Conservation (phyloP, 2,329 filamentous ascomycete species). For the Neoarthrinium moseri region DNA sequence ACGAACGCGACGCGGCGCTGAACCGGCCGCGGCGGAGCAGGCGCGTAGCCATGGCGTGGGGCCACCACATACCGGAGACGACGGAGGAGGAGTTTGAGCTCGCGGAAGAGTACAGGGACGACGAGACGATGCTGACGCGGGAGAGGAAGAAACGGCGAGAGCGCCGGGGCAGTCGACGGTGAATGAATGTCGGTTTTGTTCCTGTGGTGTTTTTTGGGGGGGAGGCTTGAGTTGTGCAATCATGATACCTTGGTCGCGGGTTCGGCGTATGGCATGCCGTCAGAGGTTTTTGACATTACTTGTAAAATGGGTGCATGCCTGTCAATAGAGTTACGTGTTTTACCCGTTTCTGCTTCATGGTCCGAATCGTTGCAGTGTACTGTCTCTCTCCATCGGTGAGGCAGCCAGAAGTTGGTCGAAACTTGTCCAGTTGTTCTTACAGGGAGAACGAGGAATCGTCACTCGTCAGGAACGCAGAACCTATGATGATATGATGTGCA, state of each 20-base stretch:
- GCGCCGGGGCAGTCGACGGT: conserved; percentile 49
- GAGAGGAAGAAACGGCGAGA: conserved; percentile 63
- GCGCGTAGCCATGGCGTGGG: conserved; percentile 76
- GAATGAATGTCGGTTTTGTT: conserved; percentile 14
- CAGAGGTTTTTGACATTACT: no score
- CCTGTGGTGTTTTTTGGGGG: background rate
- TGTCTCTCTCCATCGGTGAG: no score
- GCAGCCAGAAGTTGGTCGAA: no score
- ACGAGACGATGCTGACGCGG: conserved; percentile 54
- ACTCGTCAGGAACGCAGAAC: no score
- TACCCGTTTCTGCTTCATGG: no score
- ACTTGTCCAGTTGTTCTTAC: no score
- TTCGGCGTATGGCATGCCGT: conserved; percentile 9
- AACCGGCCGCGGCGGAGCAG: conserved; percentile 68
- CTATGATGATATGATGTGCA: no score
- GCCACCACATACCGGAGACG: conserved; percentile 74
- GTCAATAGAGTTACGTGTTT: no score
- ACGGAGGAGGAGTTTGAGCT: conserved; percentile 71
- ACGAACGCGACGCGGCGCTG: conserved; percentile 78
- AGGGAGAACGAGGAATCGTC: no score
- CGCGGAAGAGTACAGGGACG: conserved; percentile 62
- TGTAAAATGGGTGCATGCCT: no score
- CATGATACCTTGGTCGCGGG: conserved; percentile 7
- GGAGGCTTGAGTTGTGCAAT: background rate
- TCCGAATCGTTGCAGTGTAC: no score